Evolutionary conservation across 495 filamentous ascomycete species (phyloP).

Genomic region (Neurospora sp.): DNA sequence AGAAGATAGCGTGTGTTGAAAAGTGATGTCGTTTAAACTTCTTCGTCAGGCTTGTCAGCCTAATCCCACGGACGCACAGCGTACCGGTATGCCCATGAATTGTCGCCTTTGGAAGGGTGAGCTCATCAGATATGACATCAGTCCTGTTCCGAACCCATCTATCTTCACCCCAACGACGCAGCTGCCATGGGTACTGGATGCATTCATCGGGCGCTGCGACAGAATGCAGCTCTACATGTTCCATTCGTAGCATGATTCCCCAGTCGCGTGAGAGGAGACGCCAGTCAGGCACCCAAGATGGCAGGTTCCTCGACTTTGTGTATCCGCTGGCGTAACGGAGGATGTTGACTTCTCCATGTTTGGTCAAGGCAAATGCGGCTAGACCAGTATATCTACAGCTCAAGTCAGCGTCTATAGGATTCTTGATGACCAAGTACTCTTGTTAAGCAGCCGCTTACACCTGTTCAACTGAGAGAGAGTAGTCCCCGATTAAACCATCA

Average conservation of each 20-base stretch:
- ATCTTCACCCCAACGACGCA: not conserved
- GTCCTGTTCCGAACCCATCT: not conserved
- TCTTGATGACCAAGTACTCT: not conserved
- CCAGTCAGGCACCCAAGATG: constrained; percentile 19
- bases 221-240: not conserved
- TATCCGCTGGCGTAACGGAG: constrained; percentile 11
- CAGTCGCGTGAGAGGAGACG: constrained; percentile 6
- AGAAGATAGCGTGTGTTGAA: not conserved
- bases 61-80: constrained; percentile 5
- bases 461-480: constrained; percentile 11
- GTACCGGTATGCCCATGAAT: constrained; percentile 8
- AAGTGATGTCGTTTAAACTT: not conserved
- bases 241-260: constrained; percentile 7
- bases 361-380: constrained; percentile 8
- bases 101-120: not conserved
- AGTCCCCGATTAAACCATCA: constrained; percentile 13
- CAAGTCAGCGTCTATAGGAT: not conserved
- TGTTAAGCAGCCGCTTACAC: not conserved
- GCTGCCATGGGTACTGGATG: not conserved
- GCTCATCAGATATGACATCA: not conserved
- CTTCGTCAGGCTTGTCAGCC: constrained; percentile 4
- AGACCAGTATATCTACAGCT: constrained; percentile 10
- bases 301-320: constrained; percentile 7
- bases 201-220: not conserved
- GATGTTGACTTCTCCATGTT: constrained; percentile 1